phyloP scores from a whole-genome alignment of 1,139 yeast species.

The Kodamaea alishanica region DNA sequence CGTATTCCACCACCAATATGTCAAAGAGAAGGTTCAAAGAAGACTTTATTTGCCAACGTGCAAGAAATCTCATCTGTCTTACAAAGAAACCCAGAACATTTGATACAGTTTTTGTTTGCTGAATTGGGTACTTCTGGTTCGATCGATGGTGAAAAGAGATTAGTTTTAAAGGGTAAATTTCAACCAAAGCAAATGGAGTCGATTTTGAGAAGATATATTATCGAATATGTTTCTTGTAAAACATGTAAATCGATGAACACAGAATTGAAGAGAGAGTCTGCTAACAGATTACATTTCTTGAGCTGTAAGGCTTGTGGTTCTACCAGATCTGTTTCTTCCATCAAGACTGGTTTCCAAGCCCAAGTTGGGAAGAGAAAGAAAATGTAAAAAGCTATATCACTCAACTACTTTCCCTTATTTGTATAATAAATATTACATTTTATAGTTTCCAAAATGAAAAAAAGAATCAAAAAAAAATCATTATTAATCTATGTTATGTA shows the following conservation, averaged over 20 bases:
- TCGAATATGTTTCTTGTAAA: slow-evolving; percentile 97
- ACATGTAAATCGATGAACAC: slow-evolving; percentile 98
- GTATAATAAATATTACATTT: slow-evolving; percentile 9
- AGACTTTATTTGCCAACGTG: slow-evolving; percentile 92
- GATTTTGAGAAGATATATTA: slow-evolving; percentile 90
- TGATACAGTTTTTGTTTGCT: slow-evolving; percentile 93
- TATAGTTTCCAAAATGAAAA: background rate
- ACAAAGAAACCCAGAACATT: slow-evolving; percentile 96
- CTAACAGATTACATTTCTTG: slow-evolving; percentile 94
- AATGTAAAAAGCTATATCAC: slow-evolving; percentile 17
- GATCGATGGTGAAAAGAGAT: slow-evolving; percentile 94
- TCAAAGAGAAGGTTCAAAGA: slow-evolving; percentile 95
- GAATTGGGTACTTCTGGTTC: slow-evolving; percentile 99
- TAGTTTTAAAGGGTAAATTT: slow-evolving; percentile 96
- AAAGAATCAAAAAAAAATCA: background rate
- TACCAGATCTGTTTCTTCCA: slow-evolving; percentile 92
- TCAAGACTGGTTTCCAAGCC: slow-evolving; percentile 99
- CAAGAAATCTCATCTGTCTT: slow-evolving; percentile 91
- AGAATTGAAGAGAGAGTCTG: slow-evolving; percentile 88
- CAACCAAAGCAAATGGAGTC: slow-evolving; percentile 97
- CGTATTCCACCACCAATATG: slow-evolving; percentile 97
- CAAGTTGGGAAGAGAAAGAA: slow-evolving; percentile 78
- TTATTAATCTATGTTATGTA: background rate
- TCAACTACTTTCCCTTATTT: slow-evolving; percentile 2
- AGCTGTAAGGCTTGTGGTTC: slow-evolving; percentile 99